Conservation (phyloP, 352 stramenopile genomes). For the Thraustotheca clavata region DNA sequence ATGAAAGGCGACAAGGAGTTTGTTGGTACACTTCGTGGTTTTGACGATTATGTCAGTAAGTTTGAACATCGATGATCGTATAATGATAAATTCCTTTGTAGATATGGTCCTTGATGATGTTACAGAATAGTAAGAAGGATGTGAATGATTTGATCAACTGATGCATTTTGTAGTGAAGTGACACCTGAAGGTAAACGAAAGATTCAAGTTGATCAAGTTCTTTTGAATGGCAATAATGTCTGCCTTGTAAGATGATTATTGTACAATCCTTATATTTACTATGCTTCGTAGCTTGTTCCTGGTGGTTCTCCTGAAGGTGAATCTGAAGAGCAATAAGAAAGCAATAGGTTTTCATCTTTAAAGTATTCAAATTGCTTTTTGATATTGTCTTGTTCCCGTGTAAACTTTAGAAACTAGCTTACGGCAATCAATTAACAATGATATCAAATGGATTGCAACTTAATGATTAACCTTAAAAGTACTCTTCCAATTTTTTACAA, state of each 20-base stretch:
- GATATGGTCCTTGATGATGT: constrained; percentile 93
- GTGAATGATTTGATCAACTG: not conserved
- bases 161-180: constrained; percentile 46
- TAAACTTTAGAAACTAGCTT: no score
- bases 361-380: no score
- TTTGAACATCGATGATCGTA: constrained; percentile 17
- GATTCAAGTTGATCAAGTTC: constrained; percentile 90
- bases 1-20: constrained; percentile 98
- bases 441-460: constrained; percentile 17
- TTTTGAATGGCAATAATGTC: constrained; percentile 98
- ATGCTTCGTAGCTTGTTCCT: constrained; percentile 49
- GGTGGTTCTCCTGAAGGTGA: constrained; percentile 49
- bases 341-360: not conserved
- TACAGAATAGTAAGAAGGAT: constrained; percentile 82
- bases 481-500: no score
- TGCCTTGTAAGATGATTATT: constrained; percentile 57
- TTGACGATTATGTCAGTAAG: constrained; percentile 96
- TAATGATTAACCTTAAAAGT: no score
- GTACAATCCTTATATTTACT: not conserved
- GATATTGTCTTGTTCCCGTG: no score
- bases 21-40: constrained; percentile 89
- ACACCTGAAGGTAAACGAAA: constrained; percentile 81
- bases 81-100: constrained; percentile 22
- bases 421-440: constrained; percentile 1
- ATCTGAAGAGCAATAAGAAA: constrained; percentile 18